A percentile compares a stretch with the other conserved stretches of the same genome.
Evolutionary conservation across 23 red algal genomes (phyloP).

Genomic region (Pyropia yezoensis): DNA sequence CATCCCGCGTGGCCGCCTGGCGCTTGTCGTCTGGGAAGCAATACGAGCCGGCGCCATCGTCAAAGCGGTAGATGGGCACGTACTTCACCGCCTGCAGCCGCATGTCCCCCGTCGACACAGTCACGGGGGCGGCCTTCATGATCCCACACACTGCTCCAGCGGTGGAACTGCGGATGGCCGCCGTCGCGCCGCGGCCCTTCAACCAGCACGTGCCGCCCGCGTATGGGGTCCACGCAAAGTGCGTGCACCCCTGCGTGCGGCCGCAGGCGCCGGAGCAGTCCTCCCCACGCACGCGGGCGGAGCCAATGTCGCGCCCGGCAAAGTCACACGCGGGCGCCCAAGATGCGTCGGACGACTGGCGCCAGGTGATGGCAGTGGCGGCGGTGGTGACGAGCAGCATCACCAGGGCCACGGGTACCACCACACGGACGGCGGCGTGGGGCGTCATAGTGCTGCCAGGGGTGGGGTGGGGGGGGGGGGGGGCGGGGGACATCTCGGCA

Average conservation of each 20-base stretch:
- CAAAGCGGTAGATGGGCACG: conserved; percentile 14
- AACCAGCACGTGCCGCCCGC: neutral
- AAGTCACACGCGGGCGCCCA: conserved; percentile 20
- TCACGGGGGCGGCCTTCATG: neutral
- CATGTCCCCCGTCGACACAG: too few species aligned
- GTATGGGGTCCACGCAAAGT: conserved; percentile 9
- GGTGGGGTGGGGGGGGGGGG: too few species aligned
- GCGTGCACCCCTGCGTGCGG: conserved; percentile 3
- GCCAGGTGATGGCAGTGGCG: neutral
- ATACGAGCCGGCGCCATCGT: conserved; percentile 13
- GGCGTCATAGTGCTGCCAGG: too few species aligned
- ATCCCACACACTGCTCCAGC: conserved; percentile 1
- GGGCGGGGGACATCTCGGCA: too few species aligned
- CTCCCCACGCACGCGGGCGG: conserved; percentile 1
- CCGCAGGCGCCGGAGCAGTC: conserved; percentile 21
- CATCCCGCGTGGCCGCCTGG: conserved; percentile 1
- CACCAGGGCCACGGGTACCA: too few species aligned
- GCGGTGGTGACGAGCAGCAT: neutral
- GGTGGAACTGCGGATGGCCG: neutral
- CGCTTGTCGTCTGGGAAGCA: conserved; percentile 22
- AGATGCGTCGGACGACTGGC: conserved; percentile 10
- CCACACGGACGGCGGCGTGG: too few species aligned
- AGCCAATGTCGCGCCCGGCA: neutral
- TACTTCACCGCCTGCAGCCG: neutral
- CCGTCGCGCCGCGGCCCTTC: conserved; percentile 1